Conservation (phyloP, 768 basidiomycete species). For the Boletus sensibilis region DNA sequence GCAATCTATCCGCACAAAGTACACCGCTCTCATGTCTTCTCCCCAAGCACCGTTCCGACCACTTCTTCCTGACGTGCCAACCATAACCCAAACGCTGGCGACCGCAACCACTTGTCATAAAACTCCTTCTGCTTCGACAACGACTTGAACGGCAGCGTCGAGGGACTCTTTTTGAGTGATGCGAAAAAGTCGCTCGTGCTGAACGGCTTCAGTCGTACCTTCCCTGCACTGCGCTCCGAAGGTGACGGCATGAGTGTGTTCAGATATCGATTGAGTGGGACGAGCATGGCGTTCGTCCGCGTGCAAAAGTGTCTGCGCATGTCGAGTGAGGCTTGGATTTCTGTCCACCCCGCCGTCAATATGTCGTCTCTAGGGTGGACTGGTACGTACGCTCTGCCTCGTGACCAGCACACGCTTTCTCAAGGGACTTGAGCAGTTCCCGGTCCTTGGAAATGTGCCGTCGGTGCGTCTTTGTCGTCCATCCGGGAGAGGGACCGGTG, state of each 20-base stretch:
- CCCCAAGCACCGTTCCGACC: conserved; percentile 53
- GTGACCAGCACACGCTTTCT: conserved; percentile 53
- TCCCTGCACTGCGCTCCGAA: conserved; percentile 36
- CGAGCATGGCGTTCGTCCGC: conserved; percentile 81
- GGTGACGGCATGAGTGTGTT: conserved; percentile 81
- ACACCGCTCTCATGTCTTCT: conserved; percentile 5
- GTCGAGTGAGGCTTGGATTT: conserved; percentile 57
- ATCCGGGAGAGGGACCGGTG: conserved; percentile 63
- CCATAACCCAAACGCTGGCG: conserved; percentile 79
- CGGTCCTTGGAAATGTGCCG: conserved; percentile 86
- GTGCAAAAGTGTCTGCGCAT: conserved; percentile 82
- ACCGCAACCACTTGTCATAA: conserved; percentile 74
- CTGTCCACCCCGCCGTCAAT: conserved; percentile 35
- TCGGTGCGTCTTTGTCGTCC: conserved; percentile 77
- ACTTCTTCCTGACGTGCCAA: conserved; percentile 73
- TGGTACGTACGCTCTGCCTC: conserved; percentile 50
- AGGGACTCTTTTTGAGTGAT: conserved; percentile 68
- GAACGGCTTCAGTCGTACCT: conserved; percentile 62
- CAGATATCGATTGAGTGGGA: conserved; percentile 89
- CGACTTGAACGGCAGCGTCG: conserved; percentile 73
- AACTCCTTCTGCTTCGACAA: conserved; percentile 64
- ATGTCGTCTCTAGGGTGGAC: not conserved
- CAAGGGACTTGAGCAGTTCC: conserved; percentile 66
- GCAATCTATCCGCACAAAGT: not conserved
- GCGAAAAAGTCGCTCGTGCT: conserved; percentile 65